phyloP scores from a whole-genome alignment of 768 basidiomycete species.

The Boletus reticulatus region DNA sequence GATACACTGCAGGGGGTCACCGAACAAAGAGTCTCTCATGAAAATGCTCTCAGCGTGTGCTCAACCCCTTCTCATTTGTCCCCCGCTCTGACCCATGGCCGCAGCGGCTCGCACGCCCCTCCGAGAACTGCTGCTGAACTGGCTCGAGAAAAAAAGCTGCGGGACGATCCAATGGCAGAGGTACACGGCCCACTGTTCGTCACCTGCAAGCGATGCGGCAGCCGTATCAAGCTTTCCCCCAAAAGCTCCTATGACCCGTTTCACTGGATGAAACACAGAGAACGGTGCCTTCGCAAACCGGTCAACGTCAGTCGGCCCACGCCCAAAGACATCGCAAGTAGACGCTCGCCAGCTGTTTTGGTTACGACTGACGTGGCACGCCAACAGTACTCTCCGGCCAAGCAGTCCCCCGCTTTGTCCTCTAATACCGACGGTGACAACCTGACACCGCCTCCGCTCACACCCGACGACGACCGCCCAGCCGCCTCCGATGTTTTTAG shows the following conservation, averaged over 20 bases:
- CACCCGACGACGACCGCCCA: slow-evolving; percentile 34
- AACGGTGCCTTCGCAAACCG: slow-evolving; percentile 53
- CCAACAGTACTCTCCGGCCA: slow-evolving; percentile 16
- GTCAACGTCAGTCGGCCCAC: slow-evolving; percentile 19
- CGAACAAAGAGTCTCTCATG: slow-evolving; percentile 17
- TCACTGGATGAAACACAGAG: slow-evolving; percentile 66
- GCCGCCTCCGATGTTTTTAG: slow-evolving; percentile 18
- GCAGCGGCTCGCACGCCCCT: slow-evolving; percentile 26
- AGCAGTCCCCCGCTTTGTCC: slow-evolving; percentile 28
- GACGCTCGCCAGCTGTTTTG: not conserved
- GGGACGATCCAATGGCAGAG: slow-evolving; percentile 51
- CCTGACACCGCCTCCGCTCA: slow-evolving; percentile 35
- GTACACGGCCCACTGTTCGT: slow-evolving; percentile 51
- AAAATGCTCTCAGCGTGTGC: slow-evolving; percentile 21
- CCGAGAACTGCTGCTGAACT: slow-evolving; percentile 42
- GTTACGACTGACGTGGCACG: slow-evolving; percentile 1
- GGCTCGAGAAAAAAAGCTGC: slow-evolving; percentile 49
- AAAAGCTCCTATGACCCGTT: slow-evolving; percentile 66
- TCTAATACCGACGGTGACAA: slow-evolving; percentile 31
- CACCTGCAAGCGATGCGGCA: slow-evolving; percentile 53
- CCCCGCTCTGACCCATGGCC: slow-evolving; percentile 11
- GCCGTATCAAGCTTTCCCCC: slow-evolving; percentile 59
- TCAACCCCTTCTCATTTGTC: no score
- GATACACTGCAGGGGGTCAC: slow-evolving; percentile 27
- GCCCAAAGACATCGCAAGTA: slow-evolving; percentile 25